phyloP scores from a whole-genome alignment of 495 filamentous ascomycete genomes.

The Aspergillus conjunctus region DNA sequence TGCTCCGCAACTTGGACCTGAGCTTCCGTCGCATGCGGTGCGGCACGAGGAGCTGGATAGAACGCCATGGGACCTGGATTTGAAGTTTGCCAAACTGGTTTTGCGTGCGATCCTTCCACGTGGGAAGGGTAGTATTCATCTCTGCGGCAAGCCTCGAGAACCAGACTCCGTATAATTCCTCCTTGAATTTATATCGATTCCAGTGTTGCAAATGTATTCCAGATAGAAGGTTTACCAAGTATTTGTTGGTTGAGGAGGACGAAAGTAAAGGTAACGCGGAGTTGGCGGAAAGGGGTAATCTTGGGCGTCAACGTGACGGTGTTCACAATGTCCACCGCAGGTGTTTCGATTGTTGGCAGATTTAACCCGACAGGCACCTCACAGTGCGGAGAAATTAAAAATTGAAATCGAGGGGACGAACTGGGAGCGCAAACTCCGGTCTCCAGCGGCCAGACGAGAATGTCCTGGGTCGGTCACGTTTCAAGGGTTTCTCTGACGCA shows the following conservation, averaged over 20 bases:
- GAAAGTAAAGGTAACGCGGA: conserved; percentile 15
- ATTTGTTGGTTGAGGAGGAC: conserved; percentile 4
- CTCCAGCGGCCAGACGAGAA: conserved; percentile 34
- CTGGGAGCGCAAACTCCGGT: conserved; percentile 28
- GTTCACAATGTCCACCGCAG: conserved; percentile 1
- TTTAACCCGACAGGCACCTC: conserved; percentile 13
- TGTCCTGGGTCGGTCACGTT: conserved; percentile 33
- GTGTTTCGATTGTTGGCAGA: conserved; percentile 24
- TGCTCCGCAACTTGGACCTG: conserved; percentile 71
- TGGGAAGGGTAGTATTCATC: conserved; percentile 47
- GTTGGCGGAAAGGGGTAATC: conserved; percentile 24
- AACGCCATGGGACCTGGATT: conserved; percentile 54
- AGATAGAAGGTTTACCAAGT: no score
- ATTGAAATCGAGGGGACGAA: conserved; percentile 11
- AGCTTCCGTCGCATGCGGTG: conserved; percentile 73
- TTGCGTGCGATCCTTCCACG: conserved; percentile 55
- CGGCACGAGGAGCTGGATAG: conserved; percentile 58
- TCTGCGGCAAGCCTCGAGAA: conserved; percentile 32
- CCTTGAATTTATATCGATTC: conserved; percentile 9
- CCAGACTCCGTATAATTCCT: conserved; percentile 31
- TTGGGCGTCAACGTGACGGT: conserved; percentile 26
- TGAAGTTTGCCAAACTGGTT: conserved; percentile 52
- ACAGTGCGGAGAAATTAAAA: conserved; percentile 19
- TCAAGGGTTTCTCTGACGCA: conserved; percentile 35
- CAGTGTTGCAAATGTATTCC: background rate